Evolutionary conservation across 1,139 yeast genomes (phyloP).

Genomic region (Yamadazyma conglobata): DNA sequence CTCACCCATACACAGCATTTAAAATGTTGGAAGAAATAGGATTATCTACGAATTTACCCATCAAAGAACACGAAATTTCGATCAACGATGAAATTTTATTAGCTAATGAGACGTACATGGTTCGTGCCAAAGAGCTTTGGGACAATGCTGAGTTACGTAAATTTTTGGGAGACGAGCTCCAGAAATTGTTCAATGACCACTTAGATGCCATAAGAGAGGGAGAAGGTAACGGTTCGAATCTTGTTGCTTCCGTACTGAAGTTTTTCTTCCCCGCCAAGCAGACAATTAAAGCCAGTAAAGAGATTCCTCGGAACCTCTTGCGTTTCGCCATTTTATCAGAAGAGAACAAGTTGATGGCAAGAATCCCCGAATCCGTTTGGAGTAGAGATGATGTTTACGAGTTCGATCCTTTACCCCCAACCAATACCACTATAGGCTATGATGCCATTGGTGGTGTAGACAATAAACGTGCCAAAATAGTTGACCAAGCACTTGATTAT

Average conservation of each 20-base stretch:
- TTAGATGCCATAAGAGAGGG: slow-evolving; percentile 8
- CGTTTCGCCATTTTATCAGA: slow-evolving; percentile 69
- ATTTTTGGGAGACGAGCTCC: slow-evolving; percentile 48
- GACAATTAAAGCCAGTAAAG: slow-evolving; percentile 15
- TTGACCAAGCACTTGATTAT: slow-evolving; percentile 33
- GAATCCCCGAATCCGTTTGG: slow-evolving; percentile 63
- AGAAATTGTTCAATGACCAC: slow-evolving; percentile 23
- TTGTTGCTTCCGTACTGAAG: slow-evolving; percentile 12
- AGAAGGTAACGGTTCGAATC: slow-evolving; percentile 9
- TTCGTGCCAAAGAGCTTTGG: slow-evolving; percentile 50
- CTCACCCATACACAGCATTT: slow-evolving; percentile 60
- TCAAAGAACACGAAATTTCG: slow-evolving; percentile 22
- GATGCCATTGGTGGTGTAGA: slow-evolving; percentile 26
- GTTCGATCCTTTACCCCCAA: slow-evolving; percentile 69
- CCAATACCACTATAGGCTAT: slow-evolving; percentile 23
- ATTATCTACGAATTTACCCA: slow-evolving; percentile 17
- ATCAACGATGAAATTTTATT: slow-evolving; percentile 27
- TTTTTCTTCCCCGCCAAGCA: slow-evolving; percentile 13
- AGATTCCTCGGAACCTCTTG: slow-evolving; percentile 56
- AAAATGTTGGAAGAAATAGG: slow-evolving; percentile 45
- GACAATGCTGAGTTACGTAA: slow-evolving; percentile 41
- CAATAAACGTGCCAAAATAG: slow-evolving; percentile 16
- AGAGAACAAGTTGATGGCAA: slow-evolving; percentile 67
- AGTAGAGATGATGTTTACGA: slow-evolving; percentile 58
- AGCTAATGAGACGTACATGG: slow-evolving; percentile 49